These are phyloP conservation scores for Myxozyma monticola DNA, from an alignment of 805 yeast genomes.

Conservation along the genomic window DNA sequence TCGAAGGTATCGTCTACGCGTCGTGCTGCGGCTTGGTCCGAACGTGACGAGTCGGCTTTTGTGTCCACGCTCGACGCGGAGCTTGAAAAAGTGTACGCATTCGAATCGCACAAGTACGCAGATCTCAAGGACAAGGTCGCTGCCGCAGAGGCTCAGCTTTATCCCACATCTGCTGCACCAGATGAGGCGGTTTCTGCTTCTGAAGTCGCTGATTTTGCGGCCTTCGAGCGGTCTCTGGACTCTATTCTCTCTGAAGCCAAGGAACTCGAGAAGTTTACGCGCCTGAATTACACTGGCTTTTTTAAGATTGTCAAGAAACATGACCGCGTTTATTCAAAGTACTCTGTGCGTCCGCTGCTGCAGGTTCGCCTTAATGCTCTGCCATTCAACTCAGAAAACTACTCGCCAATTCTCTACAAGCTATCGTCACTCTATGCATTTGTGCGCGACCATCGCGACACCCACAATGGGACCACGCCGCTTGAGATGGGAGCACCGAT, in stretches of 20 bases:
- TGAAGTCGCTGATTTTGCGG: constrained; percentile 53
- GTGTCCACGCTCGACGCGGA: constrained; percentile 74
- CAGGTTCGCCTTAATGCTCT: constrained; percentile 82
- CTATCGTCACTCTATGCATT: constrained; percentile 74
- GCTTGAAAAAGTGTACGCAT: constrained; percentile 88
- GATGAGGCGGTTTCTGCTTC: constrained; percentile 24
- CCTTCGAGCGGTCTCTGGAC: constrained; percentile 71
- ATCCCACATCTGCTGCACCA: constrained; percentile 10
- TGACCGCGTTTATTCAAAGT: constrained; percentile 82
- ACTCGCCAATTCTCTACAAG: constrained; percentile 84
- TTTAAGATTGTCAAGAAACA: constrained; percentile 93
- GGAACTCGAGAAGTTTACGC: constrained; percentile 83
- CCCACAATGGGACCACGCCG: background rate
- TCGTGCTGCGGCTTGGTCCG: constrained; percentile 64
- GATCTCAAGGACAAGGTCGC: constrained; percentile 65
- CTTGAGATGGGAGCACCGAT: constrained; percentile 25
- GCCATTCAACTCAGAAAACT: constrained; percentile 94
- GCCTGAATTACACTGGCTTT: constrained; percentile 93
- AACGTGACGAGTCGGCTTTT: constrained; percentile 77
- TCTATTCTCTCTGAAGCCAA: constrained; percentile 71
- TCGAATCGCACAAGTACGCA: constrained; percentile 71
- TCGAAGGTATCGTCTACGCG: constrained; percentile 2
- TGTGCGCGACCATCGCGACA: constrained; percentile 67
- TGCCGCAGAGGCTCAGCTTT: constrained; percentile 59
- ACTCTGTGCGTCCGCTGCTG: constrained; percentile 85